Evolutionary conservation across 805 yeast species (phyloP).

Genomic region (Pichia thaimueangensis): DNA sequence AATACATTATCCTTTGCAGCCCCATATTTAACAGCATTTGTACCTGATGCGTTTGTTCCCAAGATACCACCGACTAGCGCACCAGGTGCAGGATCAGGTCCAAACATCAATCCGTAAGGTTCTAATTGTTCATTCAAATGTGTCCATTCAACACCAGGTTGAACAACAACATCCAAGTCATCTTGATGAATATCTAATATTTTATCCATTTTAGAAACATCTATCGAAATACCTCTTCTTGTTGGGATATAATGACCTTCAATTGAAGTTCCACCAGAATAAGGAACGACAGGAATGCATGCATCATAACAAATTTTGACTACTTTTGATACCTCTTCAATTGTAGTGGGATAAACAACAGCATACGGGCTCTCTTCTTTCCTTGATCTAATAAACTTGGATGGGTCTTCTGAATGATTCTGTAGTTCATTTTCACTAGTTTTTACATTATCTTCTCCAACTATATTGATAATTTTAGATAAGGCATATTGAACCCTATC

Average conservation of each 20-base stretch:
- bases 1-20: constrained; percentile 71
- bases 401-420: constrained; percentile 29
- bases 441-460: constrained; percentile 50
- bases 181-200: constrained; percentile 50
- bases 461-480: constrained; percentile 41
- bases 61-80: constrained; percentile 74
- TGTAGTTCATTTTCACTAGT: constrained; percentile 29
- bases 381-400: constrained; percentile 28
- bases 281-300: constrained; percentile 64
- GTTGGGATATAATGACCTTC: constrained; percentile 77
- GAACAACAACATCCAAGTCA: constrained; percentile 70
- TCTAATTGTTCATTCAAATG: constrained; percentile 49
- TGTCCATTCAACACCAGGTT: constrained; percentile 78
- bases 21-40: constrained; percentile 72
- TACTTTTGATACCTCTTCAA: constrained; percentile 60
- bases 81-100: constrained; percentile 76
- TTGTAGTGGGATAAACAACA: constrained; percentile 55
- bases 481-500: constrained; percentile 45
- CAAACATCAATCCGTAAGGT: constrained; percentile 53
- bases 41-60: constrained; percentile 72
- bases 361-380: constrained; percentile 31
- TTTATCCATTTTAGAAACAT: constrained; percentile 55
- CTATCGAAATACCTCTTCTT: constrained; percentile 54
- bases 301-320: constrained; percentile 58
- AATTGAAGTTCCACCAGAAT: constrained; percentile 69